A percentile compares a stretch with the other conserved stretches of the same genome.
These are phyloP conservation scores for Epicoccum nigrum DNA, from an alignment of 2,329 filamentous ascomycete species.

Conservation along the genomic window DNA sequence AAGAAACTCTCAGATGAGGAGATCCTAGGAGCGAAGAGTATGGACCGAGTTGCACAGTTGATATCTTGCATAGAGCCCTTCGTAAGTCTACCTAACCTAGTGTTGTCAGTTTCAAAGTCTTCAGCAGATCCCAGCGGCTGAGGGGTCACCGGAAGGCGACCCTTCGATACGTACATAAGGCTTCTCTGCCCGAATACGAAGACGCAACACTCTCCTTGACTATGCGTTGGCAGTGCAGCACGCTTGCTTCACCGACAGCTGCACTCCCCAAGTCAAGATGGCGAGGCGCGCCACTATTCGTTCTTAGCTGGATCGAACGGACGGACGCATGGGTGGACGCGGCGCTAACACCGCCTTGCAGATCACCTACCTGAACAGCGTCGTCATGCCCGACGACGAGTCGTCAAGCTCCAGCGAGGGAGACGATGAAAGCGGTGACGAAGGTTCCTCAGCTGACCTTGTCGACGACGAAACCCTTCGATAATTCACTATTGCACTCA, in stretches of 20 bases:
- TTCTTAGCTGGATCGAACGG: conserved; percentile 17
- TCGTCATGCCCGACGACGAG: conserved; percentile 57
- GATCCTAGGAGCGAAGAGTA: conserved; percentile 65
- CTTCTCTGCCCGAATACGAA: conserved; percentile 25
- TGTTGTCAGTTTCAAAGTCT: background rate
- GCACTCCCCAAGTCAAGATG: conserved; percentile 19
- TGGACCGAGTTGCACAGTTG: conserved; percentile 69
- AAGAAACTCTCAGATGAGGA: conserved; percentile 69
- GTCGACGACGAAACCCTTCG: conserved; percentile 10
- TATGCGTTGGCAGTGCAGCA: conserved; percentile 46
- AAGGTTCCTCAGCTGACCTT: conserved; percentile 17
- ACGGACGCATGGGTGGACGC: conserved; percentile 19
- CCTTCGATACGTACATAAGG: conserved; percentile 14
- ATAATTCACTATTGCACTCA: background rate
- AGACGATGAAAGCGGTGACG: conserved; percentile 28
- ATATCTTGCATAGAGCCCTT: conserved; percentile 76
- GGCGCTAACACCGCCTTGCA: conserved; percentile 40
- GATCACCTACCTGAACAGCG: conserved; percentile 58
- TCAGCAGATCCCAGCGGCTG: background rate
- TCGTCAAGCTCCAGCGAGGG: conserved; percentile 39
- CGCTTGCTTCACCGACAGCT: conserved; percentile 30
- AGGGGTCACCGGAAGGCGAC: conserved; percentile 7
- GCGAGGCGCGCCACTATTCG: conserved; percentile 12
- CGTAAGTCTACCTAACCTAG: conserved; percentile 62
- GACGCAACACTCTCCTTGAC: conserved; percentile 22